Evolutionary conservation across 805 yeast species (phyloP), one percentile per base, ranked within the genome.

Genomic region (Teunomyces pallodes): DNA sequence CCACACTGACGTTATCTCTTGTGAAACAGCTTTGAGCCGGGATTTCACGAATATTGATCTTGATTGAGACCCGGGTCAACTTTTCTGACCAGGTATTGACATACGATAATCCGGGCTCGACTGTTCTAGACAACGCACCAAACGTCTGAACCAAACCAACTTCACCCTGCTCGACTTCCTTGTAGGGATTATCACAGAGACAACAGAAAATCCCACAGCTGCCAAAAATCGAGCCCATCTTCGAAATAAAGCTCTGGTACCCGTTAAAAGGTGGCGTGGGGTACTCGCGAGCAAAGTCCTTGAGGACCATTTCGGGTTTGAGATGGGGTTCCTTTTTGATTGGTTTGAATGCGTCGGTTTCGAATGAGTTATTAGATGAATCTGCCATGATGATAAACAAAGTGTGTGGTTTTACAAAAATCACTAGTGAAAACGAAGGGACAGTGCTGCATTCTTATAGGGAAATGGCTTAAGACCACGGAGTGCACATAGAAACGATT

Each of bases 21-120:
- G 90, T 84, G 68, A 84, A 76, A 66, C 88, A 84, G 36, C 74
- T 70, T 60, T 84, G 86, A n/a, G 80, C 78, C 1, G 87, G 87
- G 38, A 84, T 77, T 51, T 84, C 88, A 54, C 77, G 66, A 27
- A 83, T 83, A 61, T 75, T 81, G 54, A 81, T 71, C 70, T 77
- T 80, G 55, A 84, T 74, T 54, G 76, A 75, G 13, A 81, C 83
- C 20, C 60, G 55, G 50, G 68, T 65, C 53, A 84, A 62, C 48
- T 67, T 75, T 58, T 84, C 90, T 44, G 82, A 74, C 70, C 83
- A 72, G n/a, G 82, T 81, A 64, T 84, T 84, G 45, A 84, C 82
- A 56, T 80, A 79, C 13, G 77, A 69, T 38, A 84, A 74, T 42
- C 90, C 90, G 4, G 90, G 89, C 60, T 84, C 89, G 28, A 80